Percentiles rank a stretch among this genome's conserved stretches.
Conservation (phyloP, 257 asterid genomes). For the Osmanthus fragrans region DNA sequence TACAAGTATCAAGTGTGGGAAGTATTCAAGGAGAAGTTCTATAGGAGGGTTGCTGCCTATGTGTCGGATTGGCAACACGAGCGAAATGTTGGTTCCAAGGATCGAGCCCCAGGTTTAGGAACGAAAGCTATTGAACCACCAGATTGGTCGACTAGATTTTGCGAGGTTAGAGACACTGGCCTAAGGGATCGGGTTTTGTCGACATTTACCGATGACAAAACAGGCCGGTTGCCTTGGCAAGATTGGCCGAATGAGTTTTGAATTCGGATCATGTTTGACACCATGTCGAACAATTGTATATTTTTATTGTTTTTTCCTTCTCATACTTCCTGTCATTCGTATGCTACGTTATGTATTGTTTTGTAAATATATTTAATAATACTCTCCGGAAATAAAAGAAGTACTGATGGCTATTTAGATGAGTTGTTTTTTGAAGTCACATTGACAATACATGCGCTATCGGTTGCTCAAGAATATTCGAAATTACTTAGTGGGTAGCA, state of each 20-base stretch:
- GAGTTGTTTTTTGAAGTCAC: no score
- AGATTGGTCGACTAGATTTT: constrained; percentile 64
- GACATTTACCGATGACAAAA: constrained; percentile 37
- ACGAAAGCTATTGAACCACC: constrained; percentile 67
- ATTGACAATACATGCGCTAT: no score
- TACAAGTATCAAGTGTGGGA: constrained; percentile 89
- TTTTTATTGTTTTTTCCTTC: background rate
- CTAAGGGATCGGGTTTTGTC: constrained; percentile 42
- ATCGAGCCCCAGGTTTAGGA: constrained; percentile 77
- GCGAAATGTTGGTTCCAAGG: constrained; percentile 60
- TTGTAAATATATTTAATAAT: no score
- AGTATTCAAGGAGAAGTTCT: constrained; percentile 74
- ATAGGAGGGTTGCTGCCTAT: constrained; percentile 70
- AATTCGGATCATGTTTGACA: background rate
- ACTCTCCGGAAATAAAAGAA: no score
- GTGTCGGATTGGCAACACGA: constrained; percentile 80
- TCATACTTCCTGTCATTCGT: background rate
- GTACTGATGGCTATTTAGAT: no score
- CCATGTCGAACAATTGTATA: background rate
- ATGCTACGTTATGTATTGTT: no score
- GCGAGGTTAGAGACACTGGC: constrained; percentile 62
- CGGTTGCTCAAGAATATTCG: no score
- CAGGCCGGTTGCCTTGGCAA: constrained; percentile 70
- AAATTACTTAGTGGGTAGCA: no score
- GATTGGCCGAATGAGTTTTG: background rate